A percentile compares a stretch with the other conserved stretches of the same genome.
phyloP scores from a whole-genome alignment of 75 land plant genomes.

The Cryptomeria japonica region DNA sequence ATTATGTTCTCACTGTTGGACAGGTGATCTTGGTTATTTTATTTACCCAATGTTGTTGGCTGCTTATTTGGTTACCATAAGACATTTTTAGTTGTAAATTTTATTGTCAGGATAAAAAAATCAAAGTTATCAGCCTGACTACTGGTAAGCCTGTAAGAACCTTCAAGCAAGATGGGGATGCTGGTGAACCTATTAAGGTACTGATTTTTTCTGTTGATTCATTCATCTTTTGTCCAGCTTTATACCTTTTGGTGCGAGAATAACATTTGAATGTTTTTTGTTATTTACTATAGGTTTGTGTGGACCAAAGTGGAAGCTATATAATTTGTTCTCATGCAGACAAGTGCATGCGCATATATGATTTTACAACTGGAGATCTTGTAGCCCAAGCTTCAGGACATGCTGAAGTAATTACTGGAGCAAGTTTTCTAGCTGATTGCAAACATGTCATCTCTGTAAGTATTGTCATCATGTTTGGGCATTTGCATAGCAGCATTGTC shows the following conservation, averaged over 20 bases:
- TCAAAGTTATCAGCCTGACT: slow-evolving; percentile 49
- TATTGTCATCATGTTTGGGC: too few relatives aligned
- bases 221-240: neutral
- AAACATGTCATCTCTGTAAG: slow-evolving; percentile 69
- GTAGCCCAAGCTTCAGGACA: slow-evolving; percentile 67
- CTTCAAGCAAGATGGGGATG: slow-evolving; percentile 51
- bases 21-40: slow-evolving; percentile 41
- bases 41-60: neutral
- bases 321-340: slow-evolving; percentile 71
- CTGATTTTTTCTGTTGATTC: neutral
- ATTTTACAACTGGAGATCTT: slow-evolving; percentile 62
- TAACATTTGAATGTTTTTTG: neutral
- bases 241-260: neutral
- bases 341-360: slow-evolving; percentile 60
- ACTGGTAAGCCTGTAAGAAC: slow-evolving; percentile 61
- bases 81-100: neutral
- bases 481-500: too few relatives aligned
- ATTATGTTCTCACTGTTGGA: slow-evolving; percentile 63
- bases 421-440: slow-evolving; percentile 63
- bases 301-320: slow-evolving; percentile 76
- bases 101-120: slow-evolving; percentile 63
- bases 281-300: slow-evolving; percentile 40
- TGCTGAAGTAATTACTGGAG: slow-evolving; percentile 74
- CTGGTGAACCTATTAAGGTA: slow-evolving; percentile 81
- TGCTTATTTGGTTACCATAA: neutral